Evolutionary conservation across 2,329 filamentous ascomycete genomes (phyloP), one percentile per base, ranked within the genome.

Genomic region (Madurella fahalii): DNA sequence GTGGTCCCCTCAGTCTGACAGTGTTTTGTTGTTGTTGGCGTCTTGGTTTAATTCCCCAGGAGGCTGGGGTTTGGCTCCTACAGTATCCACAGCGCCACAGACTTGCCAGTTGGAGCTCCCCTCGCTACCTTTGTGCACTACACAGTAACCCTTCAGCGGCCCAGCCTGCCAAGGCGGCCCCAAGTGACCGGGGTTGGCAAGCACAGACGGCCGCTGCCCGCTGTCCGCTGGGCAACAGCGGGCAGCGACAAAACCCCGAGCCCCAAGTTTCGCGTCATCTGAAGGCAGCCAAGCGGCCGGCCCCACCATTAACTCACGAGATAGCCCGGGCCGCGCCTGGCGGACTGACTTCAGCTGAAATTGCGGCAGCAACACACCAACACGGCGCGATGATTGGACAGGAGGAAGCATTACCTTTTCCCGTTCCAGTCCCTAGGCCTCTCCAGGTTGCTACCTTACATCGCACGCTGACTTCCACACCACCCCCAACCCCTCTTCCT

Each of bases 11-110:
- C 13, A 34, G 15, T 49, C 40, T 50, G 47, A 43, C 42, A 17
- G 45, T 50, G 51, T 57, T 56, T 59, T 37, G 34, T 37, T 37
- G 34, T 37, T 37, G 34, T 12, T 37, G 34, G 54, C 50, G 57
- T 51, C 53, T 59, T 57, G 40, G 54, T 30, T 47, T 45, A 9
- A 45, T 43, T 17, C 44, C 16, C 34, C 42, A 52, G 44, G 34
- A 49, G 53, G 47, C 44, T 49, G 45, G 49, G 45, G 45, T 49
- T 8, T 17, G 12, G 32, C 49, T 45, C 31, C 9, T 41, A 12
- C 20, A 32, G 37, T 37, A 30, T 39, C 51, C 44, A 47, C 45
- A 45, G 48, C 39, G 41, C 50, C 47, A 47, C 52, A 42, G 37
- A 31, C 45, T 32, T 18, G 30, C 32, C 45, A 13, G 41, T n/a